Conservation (phyloP, 1,139 yeast species). For the Pichia sp. region DNA sequence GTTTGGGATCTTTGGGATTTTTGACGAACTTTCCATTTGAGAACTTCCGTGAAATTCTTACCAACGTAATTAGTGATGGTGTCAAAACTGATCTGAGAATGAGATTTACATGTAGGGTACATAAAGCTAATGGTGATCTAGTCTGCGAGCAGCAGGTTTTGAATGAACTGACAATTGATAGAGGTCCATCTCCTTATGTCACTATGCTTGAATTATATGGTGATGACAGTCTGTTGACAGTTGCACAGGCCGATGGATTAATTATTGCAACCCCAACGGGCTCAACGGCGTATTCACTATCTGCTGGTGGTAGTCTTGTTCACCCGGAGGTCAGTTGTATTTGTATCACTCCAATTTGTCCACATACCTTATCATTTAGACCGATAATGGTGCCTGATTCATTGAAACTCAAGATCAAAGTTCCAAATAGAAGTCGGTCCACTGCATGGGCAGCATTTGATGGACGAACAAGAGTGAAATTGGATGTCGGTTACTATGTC, state of each 20-base stretch:
- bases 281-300: constrained; percentile 81
- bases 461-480: constrained; percentile 69
- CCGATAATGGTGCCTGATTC: constrained; percentile 85
- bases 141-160: constrained; percentile 72
- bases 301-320: constrained; percentile 87
- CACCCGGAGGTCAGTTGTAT: constrained; percentile 89
- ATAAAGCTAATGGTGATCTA: constrained; percentile 43
- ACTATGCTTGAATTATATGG: constrained; percentile 80
- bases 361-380: constrained; percentile 81
- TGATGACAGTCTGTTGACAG: constrained; percentile 69
- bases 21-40: constrained; percentile 72
- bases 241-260: constrained; percentile 86
- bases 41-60: constrained; percentile 50
- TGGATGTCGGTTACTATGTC: constrained; percentile 67
- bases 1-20: constrained; percentile 77
- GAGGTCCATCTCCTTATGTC: constrained; percentile 86
- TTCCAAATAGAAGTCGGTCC: constrained; percentile 58
- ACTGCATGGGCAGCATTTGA: constrained; percentile 92
- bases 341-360: constrained; percentile 87
- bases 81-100: constrained; percentile 73
- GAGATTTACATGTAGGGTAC: constrained; percentile 65
- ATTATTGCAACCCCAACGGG: constrained; percentile 91
- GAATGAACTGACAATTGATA: constrained; percentile 75
- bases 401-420: constrained; percentile 67
- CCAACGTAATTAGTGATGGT: constrained; percentile 53